Conservation (phyloP, 1,284 basidiomycete genomes). For the Flammula alnicola region DNA sequence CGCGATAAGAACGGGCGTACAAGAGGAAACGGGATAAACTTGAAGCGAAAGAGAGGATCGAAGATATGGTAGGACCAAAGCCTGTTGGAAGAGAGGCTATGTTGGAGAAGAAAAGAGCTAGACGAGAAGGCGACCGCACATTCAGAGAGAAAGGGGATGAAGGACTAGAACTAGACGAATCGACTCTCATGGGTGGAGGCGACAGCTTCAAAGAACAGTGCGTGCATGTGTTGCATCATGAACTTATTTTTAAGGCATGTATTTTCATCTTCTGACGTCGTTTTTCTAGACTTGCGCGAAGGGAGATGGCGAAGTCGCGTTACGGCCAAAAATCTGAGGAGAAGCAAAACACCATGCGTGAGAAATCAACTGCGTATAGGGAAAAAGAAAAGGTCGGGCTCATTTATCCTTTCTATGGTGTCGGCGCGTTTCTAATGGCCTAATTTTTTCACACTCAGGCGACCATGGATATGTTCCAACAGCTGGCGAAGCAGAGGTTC, state of each 20-base stretch:
- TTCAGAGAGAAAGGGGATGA: conserved; percentile 77
- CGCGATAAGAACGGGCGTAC: conserved; percentile 51
- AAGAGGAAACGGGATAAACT: conserved; percentile 67
- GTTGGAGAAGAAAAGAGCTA: conserved; percentile 76
- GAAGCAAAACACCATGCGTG: conserved; percentile 48
- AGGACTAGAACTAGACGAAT: conserved; percentile 69
- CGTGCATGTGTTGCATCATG: conserved; percentile 31
- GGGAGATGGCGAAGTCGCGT: conserved; percentile 66
- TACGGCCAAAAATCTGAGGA: conserved; percentile 60
- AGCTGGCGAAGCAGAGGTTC: conserved; percentile 75
- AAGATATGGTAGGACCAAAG: conserved; percentile 76
- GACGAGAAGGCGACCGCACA: conserved; percentile 62
- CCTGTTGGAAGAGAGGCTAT: conserved; percentile 73
- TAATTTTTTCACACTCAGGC: conserved; percentile 37
- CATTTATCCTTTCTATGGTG: background rate
- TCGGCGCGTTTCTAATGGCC: background rate
- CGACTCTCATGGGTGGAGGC: conserved; percentile 71
- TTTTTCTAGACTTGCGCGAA: conserved; percentile 58
- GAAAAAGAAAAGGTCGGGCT: conserved; percentile 66
- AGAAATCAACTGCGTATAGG: conserved; percentile 58
- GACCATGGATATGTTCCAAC: conserved; percentile 86
- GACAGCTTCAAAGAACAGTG: conserved; percentile 76
- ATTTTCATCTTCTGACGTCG: conserved; percentile 16
- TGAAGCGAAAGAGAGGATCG: conserved; percentile 70
- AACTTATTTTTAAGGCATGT: conserved; percentile 9